Conservation (phyloP, 148 eudicot species). For the Cornus controversa region DNA sequence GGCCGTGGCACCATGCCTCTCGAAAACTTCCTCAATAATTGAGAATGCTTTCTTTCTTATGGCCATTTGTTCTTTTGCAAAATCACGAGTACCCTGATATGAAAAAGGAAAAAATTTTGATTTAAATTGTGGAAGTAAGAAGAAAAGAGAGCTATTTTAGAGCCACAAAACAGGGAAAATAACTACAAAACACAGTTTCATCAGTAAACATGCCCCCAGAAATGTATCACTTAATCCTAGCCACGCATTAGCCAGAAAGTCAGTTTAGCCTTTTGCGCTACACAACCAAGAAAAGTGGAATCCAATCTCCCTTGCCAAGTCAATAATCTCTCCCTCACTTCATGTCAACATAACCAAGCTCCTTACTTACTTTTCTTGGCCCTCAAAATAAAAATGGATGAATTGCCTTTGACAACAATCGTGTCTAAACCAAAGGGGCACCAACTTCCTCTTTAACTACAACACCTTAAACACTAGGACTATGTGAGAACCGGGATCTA, state of each 20-base stretch:
- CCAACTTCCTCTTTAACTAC: not conserved
- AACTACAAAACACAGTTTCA: no score
- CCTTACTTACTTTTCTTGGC: not conserved
- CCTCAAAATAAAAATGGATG: not conserved
- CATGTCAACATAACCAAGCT: not conserved
- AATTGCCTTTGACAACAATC: not conserved
- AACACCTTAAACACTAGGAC: not conserved
- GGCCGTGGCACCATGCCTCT: conserved; percentile 91
- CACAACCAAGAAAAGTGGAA: not conserved
- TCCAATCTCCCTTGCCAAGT: not conserved
- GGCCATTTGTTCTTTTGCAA: conserved; percentile 92
- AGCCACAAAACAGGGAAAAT: no score
- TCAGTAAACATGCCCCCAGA: no score
- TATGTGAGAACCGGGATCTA: not conserved
- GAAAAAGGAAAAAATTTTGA: not conserved
- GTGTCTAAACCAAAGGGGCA: not conserved
- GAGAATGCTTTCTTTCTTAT: conserved; percentile 81
- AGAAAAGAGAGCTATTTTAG: not conserved
- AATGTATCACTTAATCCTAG: no score
- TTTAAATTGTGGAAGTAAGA: no score
- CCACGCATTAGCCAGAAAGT: no score
- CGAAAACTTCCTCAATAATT: conserved; percentile 69
- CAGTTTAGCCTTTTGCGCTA: not conserved
- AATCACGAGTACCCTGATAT: conserved; percentile 89
- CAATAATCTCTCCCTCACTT: not conserved